Base-by-base conservation (phyloP, 2,329 filamentous ascomycete genomes). In the Diaporthe nobilis region DNA sequence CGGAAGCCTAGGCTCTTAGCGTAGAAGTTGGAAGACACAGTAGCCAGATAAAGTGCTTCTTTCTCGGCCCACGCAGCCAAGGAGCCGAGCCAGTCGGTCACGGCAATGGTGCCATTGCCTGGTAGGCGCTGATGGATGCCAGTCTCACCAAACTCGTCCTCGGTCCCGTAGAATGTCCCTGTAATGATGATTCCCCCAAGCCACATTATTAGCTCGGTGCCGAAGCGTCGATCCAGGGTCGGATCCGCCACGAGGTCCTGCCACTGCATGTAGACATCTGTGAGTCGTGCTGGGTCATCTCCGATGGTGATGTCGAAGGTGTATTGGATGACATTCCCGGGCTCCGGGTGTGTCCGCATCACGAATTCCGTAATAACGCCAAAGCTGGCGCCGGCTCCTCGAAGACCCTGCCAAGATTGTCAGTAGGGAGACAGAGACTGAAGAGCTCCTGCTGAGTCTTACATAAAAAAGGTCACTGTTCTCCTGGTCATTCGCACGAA, bases 71-170 rank as follows among this genome's bases (percentile, higher is more conserved):
- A 85, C 58, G 89, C 85, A 0, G 87, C 85, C 8, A 93, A 84
- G 63, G 91, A 85, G 9, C 86, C 91, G 28, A 94, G 84, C 91
- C 92, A 94, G 83, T 93, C 90, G 55, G 88, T 87, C 31, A 91
- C 78, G n/a, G 88, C 86, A 8, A 90, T 79, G 13, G 87, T 85
- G 5, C 85, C 78, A 15, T 81, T 81, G 12, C 80, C 79, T 1
- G 90, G 89, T 3, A 92, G 86, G 73, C 82, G 85, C 28, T 82
- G 80, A 2, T 85, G 82, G 34, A 92, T 90, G 0, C 88, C 88
- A 0, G 86, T 85, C 3, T 85, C 85, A 4, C 88, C 79, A 79
- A 87, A 93, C 79, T 93, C 91, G 0, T 84, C 85, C 60, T 88
- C 82, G 0, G 88, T 89, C 13, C 92, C 92, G 79, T 91, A 93